Base-by-base conservation (phyloP, 2,329 filamentous ascomycete species). In the Trichoderma asperellum region DNA sequence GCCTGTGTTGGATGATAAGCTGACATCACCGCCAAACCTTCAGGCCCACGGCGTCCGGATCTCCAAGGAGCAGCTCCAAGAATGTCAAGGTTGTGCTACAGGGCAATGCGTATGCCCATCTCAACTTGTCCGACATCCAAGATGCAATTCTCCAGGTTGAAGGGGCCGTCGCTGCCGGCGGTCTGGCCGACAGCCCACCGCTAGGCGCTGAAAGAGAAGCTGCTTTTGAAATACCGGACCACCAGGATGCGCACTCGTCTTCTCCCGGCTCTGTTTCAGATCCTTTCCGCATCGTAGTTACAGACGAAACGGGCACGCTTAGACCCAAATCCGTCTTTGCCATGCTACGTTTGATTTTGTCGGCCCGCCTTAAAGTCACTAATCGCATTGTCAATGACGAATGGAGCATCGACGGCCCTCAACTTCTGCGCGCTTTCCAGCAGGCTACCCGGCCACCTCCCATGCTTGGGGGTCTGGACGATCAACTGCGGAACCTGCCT, bases 401-500 rank as follows among this genome's bases (percentile, higher is more conserved):
- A 53, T 77, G 74, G 72, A 73, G 73, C 14, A 72, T 76, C 10
- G 75, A 77, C 67, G 75, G 75, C 43, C 69, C 65, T 47, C 71
- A 75, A 24, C 52, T 78, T 52, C 60, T 77, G 11, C 73, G 72
- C 57, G 73, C 74, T 34, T 70, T 74, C 18, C 73, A 75, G 16
- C 70, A 70, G 34, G 68, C 68, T 0, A 68, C 66, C 8, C 71
- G 72, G 16, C 76, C 74, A 10, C 64, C 73, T 35, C 58, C 60
- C 11, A 75, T 74, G 16, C 72, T 76, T 27, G 77, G 72, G 61
- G 73, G 69, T 27, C 73, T 75, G 2, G 75, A 78, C 37, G 79
- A 81, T 47, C 81, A 82, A 34, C 70, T 84, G 35, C 74, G 79
- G 10, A 79, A 79, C 32, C 73, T 84, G 21, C 82, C 83, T 5